phyloP scores from a whole-genome alignment of 2,329 filamentous ascomycete genomes.

The Ambrosiella xylebori region DNA sequence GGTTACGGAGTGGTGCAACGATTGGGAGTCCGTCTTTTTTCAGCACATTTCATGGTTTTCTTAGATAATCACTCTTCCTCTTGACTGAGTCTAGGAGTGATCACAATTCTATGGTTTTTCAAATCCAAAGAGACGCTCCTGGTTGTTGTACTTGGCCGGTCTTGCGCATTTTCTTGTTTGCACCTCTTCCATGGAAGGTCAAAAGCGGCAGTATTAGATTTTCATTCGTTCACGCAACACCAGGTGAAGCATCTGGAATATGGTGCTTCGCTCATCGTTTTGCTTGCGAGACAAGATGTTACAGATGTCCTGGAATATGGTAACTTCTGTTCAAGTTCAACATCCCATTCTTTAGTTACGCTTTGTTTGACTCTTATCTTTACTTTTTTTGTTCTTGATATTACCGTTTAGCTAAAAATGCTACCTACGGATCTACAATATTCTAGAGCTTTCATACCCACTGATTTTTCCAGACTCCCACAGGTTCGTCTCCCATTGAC shows the following conservation, averaged over 20 bases:
- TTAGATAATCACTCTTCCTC: not conserved
- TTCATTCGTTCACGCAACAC: not conserved
- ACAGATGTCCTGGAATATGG: constrained; percentile 1
- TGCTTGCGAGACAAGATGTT: not conserved
- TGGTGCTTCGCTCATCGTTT: not conserved
- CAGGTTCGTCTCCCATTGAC: constrained; percentile 13
- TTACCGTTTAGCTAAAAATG: not conserved
- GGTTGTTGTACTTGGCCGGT: not conserved
- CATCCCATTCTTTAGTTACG: not conserved
- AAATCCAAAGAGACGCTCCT: not conserved
- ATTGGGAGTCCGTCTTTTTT: not conserved
- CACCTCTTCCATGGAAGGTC: constrained; percentile 23
- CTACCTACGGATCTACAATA: not conserved
- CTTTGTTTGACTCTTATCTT: not conserved
- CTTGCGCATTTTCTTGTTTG: constrained; percentile 13
- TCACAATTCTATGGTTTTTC: not conserved
- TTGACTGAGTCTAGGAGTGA: constrained; percentile 5
- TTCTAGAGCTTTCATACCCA: not conserved
- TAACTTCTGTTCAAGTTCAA: not conserved
- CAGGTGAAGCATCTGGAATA: not conserved
- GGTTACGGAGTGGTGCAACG: not conserved
- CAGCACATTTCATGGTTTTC: not conserved
- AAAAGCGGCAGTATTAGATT: constrained; percentile 44
- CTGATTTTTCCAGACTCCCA: constrained; percentile 8
- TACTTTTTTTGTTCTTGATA: not conserved